Base-by-base conservation (phyloP, 345 rosid genomes). In the Sonneratia caseolaris region DNA sequence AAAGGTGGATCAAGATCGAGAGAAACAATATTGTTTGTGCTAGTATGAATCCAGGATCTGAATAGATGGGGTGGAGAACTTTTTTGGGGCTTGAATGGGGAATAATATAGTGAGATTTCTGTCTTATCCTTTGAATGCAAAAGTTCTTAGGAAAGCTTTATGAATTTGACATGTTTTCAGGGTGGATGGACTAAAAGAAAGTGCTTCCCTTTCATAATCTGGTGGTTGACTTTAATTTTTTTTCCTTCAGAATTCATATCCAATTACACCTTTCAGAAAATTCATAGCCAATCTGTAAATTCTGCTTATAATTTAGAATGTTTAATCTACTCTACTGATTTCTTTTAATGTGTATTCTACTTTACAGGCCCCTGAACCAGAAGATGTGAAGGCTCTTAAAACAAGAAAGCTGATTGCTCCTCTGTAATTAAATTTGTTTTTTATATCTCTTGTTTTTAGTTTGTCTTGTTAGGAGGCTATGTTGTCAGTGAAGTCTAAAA, bases 371-470 rank as follows among this genome's bases (percentile, higher is more conserved):
- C n/a, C 88, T 76, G 84, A 72, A 59, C 71, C 83, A 77, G 97
- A 86, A 36, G 86, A 80, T 72, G 72, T 86, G 70, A 86, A 64
- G 27, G 68, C 86, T 72, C 90, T 95, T 24, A 90, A 90, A 87
- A 74, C 85, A 70, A 92, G 98, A 78, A 90, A 90, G 79, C 98
- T 95, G 75, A 87, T 92, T 69, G 76, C 71, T 78, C 72, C 81
- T 65, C 87, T 82, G 97, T 91, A 83, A 71, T 38, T 37, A 40
- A 11, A 18, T 42, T 24, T 16, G 22, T 42, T 24, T 49, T 18
- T 62, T 4, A 57, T 53, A 10, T 53, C n/a, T 48, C 22, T 37
- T 11, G 49, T 66, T 40, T 11, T 37, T 35, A 21, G 22, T 37
- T 42, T 4, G 36, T 64, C 49, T 37, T 37, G 69, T 27, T 66